Evolutionary conservation across 768 basidiomycete genomes (phyloP).

Genomic region (Podaxis sp.): DNA sequence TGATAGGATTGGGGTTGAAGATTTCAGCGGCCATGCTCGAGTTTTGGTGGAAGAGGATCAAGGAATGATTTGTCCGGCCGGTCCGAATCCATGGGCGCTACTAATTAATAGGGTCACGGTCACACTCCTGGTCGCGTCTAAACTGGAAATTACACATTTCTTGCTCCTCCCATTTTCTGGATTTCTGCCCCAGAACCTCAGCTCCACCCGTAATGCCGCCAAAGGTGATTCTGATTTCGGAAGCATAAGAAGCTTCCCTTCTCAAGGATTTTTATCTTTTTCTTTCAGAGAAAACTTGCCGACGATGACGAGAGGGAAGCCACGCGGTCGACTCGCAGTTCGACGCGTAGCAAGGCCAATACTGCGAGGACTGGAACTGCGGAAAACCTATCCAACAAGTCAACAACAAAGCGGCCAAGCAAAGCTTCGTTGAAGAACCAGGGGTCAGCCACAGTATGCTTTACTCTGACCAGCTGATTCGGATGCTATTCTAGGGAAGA

Average conservation of each 20-base stretch:
- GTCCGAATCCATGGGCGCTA: conserved; percentile 8
- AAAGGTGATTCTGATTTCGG: conserved; percentile 27
- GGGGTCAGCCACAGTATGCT: conserved; percentile 11
- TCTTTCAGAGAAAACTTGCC: conserved; percentile 57
- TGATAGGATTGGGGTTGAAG: conserved; percentile 89
- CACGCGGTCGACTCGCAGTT: conserved; percentile 47
- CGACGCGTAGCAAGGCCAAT: conserved; percentile 35
- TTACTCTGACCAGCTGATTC: conserved; percentile 1
- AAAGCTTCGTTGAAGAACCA: conserved; percentile 13
- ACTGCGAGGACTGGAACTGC: conserved; percentile 26
- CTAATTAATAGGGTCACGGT: conserved; percentile 15
- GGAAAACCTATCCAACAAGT: conserved; percentile 21
- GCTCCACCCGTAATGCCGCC: conserved; percentile 30
- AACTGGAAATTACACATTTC: conserved; percentile 3
- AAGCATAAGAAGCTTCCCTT: not conserved
- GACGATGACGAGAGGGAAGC: conserved; percentile 36
- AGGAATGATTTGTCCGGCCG: conserved; percentile 16
- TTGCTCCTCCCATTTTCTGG: conserved; percentile 7
- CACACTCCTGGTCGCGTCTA: conserved; percentile 12
- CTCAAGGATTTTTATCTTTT: not conserved
- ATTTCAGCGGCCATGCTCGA: conserved; percentile 52
- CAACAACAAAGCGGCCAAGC: conserved; percentile 24
- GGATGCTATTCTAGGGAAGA: conserved; percentile 3
- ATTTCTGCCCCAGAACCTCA: not conserved
- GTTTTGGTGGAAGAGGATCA: conserved; percentile 9